Percentiles rank a stretch among this genome's conserved stretches.
Conservation (phyloP, 805 yeast species). For the Candida jianshihensis region DNA sequence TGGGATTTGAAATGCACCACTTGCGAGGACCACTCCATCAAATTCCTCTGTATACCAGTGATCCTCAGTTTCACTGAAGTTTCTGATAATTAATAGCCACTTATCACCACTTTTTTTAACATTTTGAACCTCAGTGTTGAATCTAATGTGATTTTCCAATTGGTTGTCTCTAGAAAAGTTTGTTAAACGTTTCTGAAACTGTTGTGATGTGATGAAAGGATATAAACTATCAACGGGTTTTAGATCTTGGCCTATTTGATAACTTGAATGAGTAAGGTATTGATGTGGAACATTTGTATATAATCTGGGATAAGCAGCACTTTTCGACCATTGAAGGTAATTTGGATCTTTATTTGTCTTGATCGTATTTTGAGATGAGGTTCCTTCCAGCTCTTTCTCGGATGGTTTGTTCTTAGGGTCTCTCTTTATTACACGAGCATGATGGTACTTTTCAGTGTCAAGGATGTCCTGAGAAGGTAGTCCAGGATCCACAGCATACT, state of each 20-base stretch:
- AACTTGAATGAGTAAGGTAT: constrained; percentile 31
- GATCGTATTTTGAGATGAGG: constrained; percentile 15
- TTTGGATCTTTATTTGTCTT: constrained; percentile 20
- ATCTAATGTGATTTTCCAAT: constrained; percentile 28
- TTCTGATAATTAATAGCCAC: constrained; percentile 31
- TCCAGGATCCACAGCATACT: constrained; percentile 15
- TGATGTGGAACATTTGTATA: constrained; percentile 33
- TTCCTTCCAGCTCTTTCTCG: constrained; percentile 11
- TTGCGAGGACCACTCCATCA: constrained; percentile 52
- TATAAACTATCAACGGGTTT: constrained; percentile 15
- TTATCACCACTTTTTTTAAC: constrained; percentile 25
- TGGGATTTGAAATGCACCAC: constrained; percentile 56
- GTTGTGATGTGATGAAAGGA: constrained; percentile 33
- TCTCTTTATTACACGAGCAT: constrained; percentile 25
- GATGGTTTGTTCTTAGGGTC: constrained; percentile 9
- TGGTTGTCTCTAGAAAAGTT: constrained; percentile 23
- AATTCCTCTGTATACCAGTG: constrained; percentile 40
- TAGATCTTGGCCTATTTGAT: constrained; percentile 16
- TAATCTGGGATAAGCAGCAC: constrained; percentile 29
- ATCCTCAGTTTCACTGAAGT: constrained; percentile 15
- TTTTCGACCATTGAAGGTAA: constrained; percentile 29
- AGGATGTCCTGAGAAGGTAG: constrained; percentile 25
- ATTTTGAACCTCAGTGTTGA: constrained; percentile 34
- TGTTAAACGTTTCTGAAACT: constrained; percentile 24
- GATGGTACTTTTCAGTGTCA: constrained; percentile 27